Base-by-base conservation (phyloP, 257 asterid genomes). In the Galeopsis tetrahit region DNA sequence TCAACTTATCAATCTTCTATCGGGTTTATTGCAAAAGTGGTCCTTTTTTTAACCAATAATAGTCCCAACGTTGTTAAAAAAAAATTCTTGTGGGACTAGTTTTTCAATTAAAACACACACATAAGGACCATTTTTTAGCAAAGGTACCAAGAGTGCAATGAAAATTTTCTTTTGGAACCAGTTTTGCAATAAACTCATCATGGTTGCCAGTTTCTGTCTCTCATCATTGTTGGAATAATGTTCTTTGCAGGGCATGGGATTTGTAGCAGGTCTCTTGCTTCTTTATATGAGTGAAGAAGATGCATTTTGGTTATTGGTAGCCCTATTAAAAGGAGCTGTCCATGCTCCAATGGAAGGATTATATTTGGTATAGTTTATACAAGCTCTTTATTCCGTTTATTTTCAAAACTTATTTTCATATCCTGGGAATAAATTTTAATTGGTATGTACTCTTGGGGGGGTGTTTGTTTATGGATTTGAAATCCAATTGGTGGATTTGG, bases 251-350 rank as follows among this genome's bases (percentile, higher is more conserved):
- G 99, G 99, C 63, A 95, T 95, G 98, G 99, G 99, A 80, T 95
- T 95, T 77, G 90, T 95, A 72, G 97, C 99, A 6, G 98, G 99
- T 77, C 84, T 95, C 10, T 81, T 95, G 79, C 99, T 95, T 66
- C 98, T 95, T 76, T 95, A 95, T 78, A 95, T 95, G 99, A 95
- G 99, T 70, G 99, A 95, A 87, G 99, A 95, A 83, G 98, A 95
- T 79, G 99, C 99, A 64, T 95, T 95, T 86, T 95, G 99, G 99
- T 86, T 95, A 81, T 80, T 95, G 89, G 99, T 95, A 52, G 99
- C 99, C n/a, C 85, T 95, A 51, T 80, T 95, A 74, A 95, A 95
- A 84, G 99, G 99, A 77, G 99, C 99, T 49, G 96, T 95, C 59
- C 97, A 92, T 82, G 86, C 96, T 82, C 99, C 99, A 11, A 92